phyloP scores from a whole-genome alignment of 2,329 filamentous ascomycete genomes.

The Fusarium zealandicum region DNA sequence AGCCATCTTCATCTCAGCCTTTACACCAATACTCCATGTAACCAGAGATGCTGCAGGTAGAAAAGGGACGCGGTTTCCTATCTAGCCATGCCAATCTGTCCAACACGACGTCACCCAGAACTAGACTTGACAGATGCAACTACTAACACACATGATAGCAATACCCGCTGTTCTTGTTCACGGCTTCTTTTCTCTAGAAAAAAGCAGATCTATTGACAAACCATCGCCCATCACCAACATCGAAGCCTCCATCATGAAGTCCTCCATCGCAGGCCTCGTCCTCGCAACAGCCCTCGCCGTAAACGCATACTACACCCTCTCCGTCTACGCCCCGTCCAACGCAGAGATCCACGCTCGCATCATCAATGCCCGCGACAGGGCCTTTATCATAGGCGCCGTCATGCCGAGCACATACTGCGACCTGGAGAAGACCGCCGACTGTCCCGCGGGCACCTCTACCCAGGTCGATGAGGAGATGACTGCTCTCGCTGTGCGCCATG shows the following conservation, averaged over 20 bases:
- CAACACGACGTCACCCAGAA: not conserved
- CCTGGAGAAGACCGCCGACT: conserved; percentile 27
- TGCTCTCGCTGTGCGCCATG: conserved; percentile 34
- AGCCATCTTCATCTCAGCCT: too few species aligned
- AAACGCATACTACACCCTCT: conserved; percentile 39
- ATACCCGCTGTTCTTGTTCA: too few species aligned
- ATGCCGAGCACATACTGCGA: conserved; percentile 40
- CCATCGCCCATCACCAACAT: too few species aligned
- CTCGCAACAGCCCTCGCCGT: not conserved
- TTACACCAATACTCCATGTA: not conserved
- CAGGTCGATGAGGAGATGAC: conserved; percentile 43
- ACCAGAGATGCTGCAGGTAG: conserved; percentile 7
- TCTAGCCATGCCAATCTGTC: not conserved
- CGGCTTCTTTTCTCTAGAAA: too few species aligned
- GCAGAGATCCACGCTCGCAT: conserved; percentile 33
- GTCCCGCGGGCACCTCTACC: conserved; percentile 40
- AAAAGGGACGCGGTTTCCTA: conserved; percentile 18
- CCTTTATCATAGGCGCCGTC: conserved; percentile 42
- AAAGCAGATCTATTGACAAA: too few species aligned
- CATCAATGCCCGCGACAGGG: conserved; percentile 40
- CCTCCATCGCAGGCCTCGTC: not conserved
- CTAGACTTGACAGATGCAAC: not conserved
- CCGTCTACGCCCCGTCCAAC: conserved; percentile 33
- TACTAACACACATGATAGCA: too few species aligned
- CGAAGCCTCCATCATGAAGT: conserved; percentile 24